phyloP scores from a whole-genome alignment of 306 rosid species.

The apple (Malus domestica) region DNA sequence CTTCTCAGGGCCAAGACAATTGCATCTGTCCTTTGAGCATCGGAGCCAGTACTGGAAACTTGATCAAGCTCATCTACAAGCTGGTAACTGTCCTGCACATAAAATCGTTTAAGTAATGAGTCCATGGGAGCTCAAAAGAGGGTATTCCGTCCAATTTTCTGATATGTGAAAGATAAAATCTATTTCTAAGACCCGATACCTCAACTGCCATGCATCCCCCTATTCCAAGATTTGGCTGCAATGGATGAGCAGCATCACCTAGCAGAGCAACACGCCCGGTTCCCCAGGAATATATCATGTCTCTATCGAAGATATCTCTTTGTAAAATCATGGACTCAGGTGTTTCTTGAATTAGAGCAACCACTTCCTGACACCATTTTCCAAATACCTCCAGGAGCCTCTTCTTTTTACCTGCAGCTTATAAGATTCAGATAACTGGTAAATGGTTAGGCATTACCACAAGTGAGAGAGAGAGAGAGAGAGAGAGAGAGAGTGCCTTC shows the following conservation, averaged over 20 bases:
- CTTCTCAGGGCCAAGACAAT: background rate
- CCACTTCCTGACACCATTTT: background rate
- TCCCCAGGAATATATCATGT: background rate
- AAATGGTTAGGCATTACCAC: background rate
- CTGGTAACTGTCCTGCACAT: background rate
- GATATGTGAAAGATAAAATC: background rate
- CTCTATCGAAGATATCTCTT: background rate
- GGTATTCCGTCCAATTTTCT: background rate
- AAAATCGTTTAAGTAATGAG: no score
- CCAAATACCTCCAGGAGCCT: background rate
- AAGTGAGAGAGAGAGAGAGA: background rate
- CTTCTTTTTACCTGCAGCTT: background rate
- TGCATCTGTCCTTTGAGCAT: background rate
- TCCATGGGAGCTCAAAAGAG: background rate
- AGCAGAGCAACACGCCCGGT: background rate
- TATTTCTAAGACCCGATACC: background rate
- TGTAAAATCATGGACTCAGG: background rate
- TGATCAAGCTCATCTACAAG: background rate
- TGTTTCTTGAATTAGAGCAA: background rate
- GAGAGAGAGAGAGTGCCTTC: background rate
- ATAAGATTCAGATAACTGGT: background rate
- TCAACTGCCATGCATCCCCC: background rate
- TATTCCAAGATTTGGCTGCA: background rate
- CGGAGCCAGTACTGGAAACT: background rate
- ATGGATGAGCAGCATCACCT: background rate